Percentiles rank a stretch among this genome's conserved stretches.
phyloP scores from a whole-genome alignment of 805 yeast species.

The Metschnikowia shivogae region DNA sequence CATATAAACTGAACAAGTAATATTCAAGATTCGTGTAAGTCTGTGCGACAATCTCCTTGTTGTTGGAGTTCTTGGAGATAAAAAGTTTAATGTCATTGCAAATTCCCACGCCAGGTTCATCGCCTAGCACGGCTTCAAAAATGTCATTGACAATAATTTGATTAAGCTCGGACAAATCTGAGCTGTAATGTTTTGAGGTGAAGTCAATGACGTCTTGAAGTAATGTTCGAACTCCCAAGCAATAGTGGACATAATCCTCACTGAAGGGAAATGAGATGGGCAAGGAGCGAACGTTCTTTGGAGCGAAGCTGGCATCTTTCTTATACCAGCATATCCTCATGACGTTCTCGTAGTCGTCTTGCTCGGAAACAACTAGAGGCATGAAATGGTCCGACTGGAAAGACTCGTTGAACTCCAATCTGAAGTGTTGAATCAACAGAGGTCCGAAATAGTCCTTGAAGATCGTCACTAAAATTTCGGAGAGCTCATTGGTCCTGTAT shows the following conservation, averaged over 20 bases:
- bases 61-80: constrained; percentile 59
- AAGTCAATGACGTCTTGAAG: constrained; percentile 63
- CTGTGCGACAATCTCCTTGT: constrained; percentile 89
- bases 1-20: constrained; percentile 70
- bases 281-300: constrained; percentile 46
- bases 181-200: constrained; percentile 58
- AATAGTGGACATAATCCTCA: constrained; percentile 80
- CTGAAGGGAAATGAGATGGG: constrained; percentile 74
- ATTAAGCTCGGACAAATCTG: constrained; percentile 54
- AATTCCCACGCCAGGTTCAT: constrained; percentile 47
- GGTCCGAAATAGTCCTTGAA: constrained; percentile 60
- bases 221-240: constrained; percentile 67
- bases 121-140: constrained; percentile 65
- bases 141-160: constrained; percentile 56
- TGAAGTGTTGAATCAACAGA: constrained; percentile 51
- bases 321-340: constrained; percentile 67
- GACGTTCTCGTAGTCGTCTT: constrained; percentile 57
- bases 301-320: constrained; percentile 46
- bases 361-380: constrained; percentile 71
- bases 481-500: constrained; percentile 55
- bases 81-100: constrained; percentile 54
- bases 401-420: constrained; percentile 54
- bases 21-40: constrained; percentile 84
- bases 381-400: constrained; percentile 81
- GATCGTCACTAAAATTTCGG: constrained; percentile 54